Evolutionary conservation across 2,329 filamentous ascomycete species (phyloP), one percentile per base, ranked within the genome.

Genomic region (Penicillium carneum): DNA sequence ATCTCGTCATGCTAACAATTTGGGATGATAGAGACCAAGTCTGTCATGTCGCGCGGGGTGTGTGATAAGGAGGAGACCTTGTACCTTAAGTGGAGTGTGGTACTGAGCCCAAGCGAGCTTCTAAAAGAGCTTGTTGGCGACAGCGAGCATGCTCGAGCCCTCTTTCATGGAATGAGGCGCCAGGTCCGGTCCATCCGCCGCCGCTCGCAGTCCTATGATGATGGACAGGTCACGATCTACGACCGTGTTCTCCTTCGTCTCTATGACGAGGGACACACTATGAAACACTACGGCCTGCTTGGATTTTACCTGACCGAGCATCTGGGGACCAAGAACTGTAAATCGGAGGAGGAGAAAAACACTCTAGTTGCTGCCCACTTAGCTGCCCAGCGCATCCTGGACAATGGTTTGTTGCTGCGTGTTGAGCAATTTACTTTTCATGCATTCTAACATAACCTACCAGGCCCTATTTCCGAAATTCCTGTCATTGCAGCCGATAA

Each of bases 221-320:
- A 78, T 43, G 72, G 70, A 7, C 72, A 80, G 54, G 63, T 80
- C 59, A 81, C 76, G 1, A 63, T 80, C 62, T 81, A 75, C 34
- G 79, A 81, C 65, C 75, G 72, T 57, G 72, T 74, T n/a, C 62
- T 81, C 18, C 53, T 80, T 43, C 59, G 67, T 9, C 66, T 81
- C 34, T 77, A 73, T 12, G 62, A 69, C 1, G 69, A 76, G 34
- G 77, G 75, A 36, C 68, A 70, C 7, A 64, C 72, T 9, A 60
- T 75, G 26, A 64, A 69, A 38, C 69, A 74, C 12, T 54, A 71
- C 12, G 73, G 75, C 2, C 74, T 75, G 1, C 66, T 80, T 11
- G 74, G 76, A 51, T 73, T 77, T 52, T 81, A 75, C 62, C 64
- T 79, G 57, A 69, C 75, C 46, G 74, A 81, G 57, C 77, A 72